These are phyloP conservation scores for Infundibulicybe gibba DNA, from an alignment of 768 basidiomycete genomes.

Conservation along the genomic window DNA sequence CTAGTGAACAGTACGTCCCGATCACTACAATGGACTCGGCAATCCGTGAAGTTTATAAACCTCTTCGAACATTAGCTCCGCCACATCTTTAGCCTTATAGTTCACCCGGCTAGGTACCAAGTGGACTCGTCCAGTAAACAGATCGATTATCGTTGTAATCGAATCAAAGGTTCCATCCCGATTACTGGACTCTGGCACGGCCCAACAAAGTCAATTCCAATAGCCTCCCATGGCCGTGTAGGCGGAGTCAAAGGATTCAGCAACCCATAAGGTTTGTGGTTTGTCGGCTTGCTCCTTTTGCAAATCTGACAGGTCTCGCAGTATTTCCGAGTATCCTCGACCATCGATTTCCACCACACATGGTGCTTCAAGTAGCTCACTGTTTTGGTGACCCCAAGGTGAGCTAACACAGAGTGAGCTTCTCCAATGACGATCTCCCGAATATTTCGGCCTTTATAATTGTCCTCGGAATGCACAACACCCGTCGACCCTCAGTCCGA, in stretches of 20 bases:
- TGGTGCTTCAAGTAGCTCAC: constrained; percentile 16
- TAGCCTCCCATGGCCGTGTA: constrained; percentile 16
- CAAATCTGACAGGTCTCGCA: constrained; percentile 16
- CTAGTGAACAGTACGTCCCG: constrained; percentile 12
- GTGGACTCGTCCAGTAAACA: too few species aligned
- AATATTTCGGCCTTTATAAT: constrained; percentile 7
- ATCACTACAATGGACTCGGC: constrained; percentile 15
- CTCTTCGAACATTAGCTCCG: constrained; percentile 14
- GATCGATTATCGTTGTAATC: constrained; percentile 16
- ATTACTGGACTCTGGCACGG: constrained; percentile 12
- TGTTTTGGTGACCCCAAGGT: constrained; percentile 33
- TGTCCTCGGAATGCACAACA: constrained; percentile 24
- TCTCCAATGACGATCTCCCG: constrained; percentile 31
- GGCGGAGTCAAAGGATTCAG: constrained; percentile 15
- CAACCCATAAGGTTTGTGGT: constrained; percentile 13
- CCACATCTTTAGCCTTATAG: constrained; percentile 13
- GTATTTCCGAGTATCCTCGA: constrained; percentile 8
- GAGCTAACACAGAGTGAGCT: constrained; percentile 36
- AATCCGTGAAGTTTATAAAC: constrained; percentile 25
- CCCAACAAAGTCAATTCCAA: constrained; percentile 10
- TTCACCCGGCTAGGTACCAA: constrained; percentile 9
- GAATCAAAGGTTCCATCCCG: constrained; percentile 16
- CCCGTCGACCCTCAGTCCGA: constrained; percentile 1
- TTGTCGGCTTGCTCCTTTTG: constrained; percentile 7
- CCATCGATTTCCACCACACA: constrained; percentile 21